These are phyloP conservation scores for Debaryomyces tyrocola DNA, from an alignment of 805 yeast genomes.

Conservation along the genomic window DNA sequence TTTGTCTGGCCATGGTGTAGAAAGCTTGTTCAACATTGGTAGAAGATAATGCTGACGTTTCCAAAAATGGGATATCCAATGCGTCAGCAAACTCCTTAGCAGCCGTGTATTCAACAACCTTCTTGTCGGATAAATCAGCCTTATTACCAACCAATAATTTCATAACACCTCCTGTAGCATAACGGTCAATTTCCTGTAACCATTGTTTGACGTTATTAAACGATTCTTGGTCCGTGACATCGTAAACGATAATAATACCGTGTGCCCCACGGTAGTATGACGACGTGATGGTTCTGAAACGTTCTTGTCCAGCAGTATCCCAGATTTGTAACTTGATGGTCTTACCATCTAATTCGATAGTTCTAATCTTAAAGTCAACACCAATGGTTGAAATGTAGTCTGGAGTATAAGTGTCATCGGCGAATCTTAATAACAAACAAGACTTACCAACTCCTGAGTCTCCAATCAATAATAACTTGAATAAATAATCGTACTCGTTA, in stretches of 20 bases:
- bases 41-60: conserved; percentile 92
- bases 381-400: conserved; percentile 98
- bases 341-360: conserved; percentile 93
- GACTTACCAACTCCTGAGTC: conserved; percentile 99
- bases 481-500: conserved; percentile 96
- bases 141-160: conserved; percentile 95
- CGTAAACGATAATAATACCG: conserved; percentile 96
- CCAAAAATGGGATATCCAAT: conserved; percentile 89
- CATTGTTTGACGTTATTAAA: conserved; percentile 97
- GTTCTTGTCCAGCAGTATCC: conserved; percentile 99
- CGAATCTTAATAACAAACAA: conserved; percentile 89
- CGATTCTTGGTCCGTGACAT: conserved; percentile 95
- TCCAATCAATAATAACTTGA: conserved; percentile 92
- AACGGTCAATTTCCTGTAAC: conserved; percentile 97
- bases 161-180: conserved; percentile 97
- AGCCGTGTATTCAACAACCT: conserved; percentile 91
- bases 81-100: conserved; percentile 98
- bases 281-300: conserved; percentile 96
- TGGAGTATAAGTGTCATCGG: conserved; percentile 95
- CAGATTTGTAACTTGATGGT: conserved; percentile 96
- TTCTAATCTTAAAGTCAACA: conserved; percentile 89
- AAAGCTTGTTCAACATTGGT: conserved; percentile 98
- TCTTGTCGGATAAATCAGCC: conserved; percentile 90
- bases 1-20: conserved; percentile 97
- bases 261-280: conserved; percentile 98